These are phyloP conservation scores for Sporothrix humicola DNA, from an alignment of 2,329 filamentous ascomycete genomes.

Conservation along the genomic window DNA sequence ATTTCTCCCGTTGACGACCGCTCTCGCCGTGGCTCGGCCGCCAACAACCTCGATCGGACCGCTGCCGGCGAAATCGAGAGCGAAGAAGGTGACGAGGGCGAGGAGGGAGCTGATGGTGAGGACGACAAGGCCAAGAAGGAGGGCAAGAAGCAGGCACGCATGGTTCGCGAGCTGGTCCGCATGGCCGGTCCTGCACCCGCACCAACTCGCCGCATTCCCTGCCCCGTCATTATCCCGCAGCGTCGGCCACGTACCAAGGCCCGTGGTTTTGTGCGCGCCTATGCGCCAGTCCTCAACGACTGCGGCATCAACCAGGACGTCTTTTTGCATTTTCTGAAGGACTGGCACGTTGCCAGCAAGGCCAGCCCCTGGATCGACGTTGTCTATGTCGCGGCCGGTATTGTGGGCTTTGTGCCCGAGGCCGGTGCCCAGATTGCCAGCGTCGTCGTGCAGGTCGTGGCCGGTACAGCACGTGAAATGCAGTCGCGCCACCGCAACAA, in stretches of 20 bases:
- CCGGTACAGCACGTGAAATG: constrained; percentile 41
- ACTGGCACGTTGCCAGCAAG: constrained; percentile 41
- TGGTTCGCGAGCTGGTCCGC: constrained; percentile 38
- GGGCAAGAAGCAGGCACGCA: constrained; percentile 35
- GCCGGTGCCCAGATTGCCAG: constrained; percentile 43
- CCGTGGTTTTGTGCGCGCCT: constrained; percentile 49
- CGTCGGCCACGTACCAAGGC: constrained; percentile 45
- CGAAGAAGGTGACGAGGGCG: neutral
- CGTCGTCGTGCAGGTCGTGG: constrained; percentile 40
- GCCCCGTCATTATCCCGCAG: constrained; percentile 50
- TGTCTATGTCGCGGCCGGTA: constrained; percentile 38
- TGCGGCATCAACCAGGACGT: constrained; percentile 46
- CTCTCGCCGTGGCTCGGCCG: neutral
- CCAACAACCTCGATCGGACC: neutral
- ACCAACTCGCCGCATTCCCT: constrained; percentile 38
- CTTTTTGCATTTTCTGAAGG: constrained; percentile 48
- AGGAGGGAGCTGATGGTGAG: neutral
- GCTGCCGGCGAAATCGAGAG: neutral
- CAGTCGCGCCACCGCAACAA: constrained; percentile 42
- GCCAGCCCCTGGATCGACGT: constrained; percentile 40
- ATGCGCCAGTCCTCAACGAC: constrained; percentile 46
- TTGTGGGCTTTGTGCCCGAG: constrained; percentile 42
- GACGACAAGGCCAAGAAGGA: constrained; percentile 34
- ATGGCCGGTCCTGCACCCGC: constrained; percentile 38
- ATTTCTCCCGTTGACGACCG: neutral